Conservation (phyloP, 2,329 filamentous ascomycete genomes). For the Phaeosphaeria sp. region DNA sequence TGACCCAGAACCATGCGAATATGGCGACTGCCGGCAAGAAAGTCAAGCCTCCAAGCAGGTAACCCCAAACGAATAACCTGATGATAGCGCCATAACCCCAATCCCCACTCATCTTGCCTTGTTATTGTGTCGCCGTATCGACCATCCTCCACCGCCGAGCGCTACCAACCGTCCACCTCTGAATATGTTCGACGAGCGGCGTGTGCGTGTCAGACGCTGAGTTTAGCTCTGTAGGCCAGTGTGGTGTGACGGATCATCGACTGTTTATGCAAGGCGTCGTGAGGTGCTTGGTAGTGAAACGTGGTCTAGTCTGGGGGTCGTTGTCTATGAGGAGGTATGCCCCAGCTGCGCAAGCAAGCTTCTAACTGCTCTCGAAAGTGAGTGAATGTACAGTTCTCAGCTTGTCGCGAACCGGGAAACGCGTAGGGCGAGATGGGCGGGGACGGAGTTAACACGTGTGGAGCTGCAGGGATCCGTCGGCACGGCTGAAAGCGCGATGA, state of each 20-base stretch:
- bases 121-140: constrained; percentile 16
- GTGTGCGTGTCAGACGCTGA: not conserved
- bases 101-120: constrained; percentile 34
- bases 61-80: constrained; percentile 36
- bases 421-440: constrained; percentile 5
- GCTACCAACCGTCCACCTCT: not conserved
- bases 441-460: constrained; percentile 24
- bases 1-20: constrained; percentile 29
- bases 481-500: constrained; percentile 20
- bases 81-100: constrained; percentile 32
- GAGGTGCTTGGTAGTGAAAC: no score
- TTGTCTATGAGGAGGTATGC: no score
- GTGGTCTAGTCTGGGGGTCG: no score
- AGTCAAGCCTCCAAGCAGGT: constrained; percentile 32
- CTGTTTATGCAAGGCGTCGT: not conserved
- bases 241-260: not conserved
- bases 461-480: constrained; percentile 16
- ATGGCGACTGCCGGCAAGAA: constrained; percentile 23
- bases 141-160: constrained; percentile 18
- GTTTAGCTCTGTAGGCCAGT: not conserved
- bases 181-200: not conserved
- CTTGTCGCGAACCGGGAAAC: no score
- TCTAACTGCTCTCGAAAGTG: not conserved
- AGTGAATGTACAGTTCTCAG: no score
- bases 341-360: no score